Base-by-base conservation (phyloP, 495 filamentous ascomycete species). In the Aspergillus incahuasiensis region DNA sequence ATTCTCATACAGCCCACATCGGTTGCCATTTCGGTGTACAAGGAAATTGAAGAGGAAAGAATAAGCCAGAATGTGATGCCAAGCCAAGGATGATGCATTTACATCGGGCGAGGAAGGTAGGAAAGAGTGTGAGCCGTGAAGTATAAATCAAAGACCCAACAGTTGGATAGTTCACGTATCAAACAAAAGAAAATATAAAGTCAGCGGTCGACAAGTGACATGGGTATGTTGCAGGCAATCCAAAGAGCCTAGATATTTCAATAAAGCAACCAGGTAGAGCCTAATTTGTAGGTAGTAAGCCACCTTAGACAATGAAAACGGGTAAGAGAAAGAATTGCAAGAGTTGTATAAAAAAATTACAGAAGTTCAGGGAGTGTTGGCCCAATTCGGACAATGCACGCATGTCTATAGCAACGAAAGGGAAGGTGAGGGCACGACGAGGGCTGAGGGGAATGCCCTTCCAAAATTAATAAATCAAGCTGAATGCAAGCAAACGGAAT, bases 361-460 rank as follows among this genome's bases (percentile, higher is more conserved):
- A 47, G 45, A 11, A n/a, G 15, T 7, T 30, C n/a, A 32, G 32
- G 13, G 43, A 45, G 12, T 13, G 43, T 45, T 25, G 22, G 20
- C 28, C 28, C 60, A 59, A n/a, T n/a, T 53, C 45, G 16, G 18
- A 38, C 46, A 59, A 28, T 41, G 53, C 52, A 32, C 41, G 48
- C 48, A 35, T 46, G 39, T 8, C 12, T 59, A 58, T 43, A 54
- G 52, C 54, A 35, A 58, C 12, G 34, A 57, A 52, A 45, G 32
- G 54, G n/a, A n/a, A n/a, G n/a, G n/a, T n/a, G n/a, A 62, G 69
- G 68, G 51, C 61, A 56, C 57, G 58, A 43, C 44, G 57, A 62
- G 47, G 39, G 35, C 30, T 32, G 28, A 20, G 48, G 22, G 51
- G 28, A 39, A 30, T 30, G 20, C n/a, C 21, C 25, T 32, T 42